Evolutionary conservation across 1,284 basidiomycete species (phyloP), one percentile per base, ranked within the genome.

Genomic region (Melanopsichium pennsylvanicum): DNA sequence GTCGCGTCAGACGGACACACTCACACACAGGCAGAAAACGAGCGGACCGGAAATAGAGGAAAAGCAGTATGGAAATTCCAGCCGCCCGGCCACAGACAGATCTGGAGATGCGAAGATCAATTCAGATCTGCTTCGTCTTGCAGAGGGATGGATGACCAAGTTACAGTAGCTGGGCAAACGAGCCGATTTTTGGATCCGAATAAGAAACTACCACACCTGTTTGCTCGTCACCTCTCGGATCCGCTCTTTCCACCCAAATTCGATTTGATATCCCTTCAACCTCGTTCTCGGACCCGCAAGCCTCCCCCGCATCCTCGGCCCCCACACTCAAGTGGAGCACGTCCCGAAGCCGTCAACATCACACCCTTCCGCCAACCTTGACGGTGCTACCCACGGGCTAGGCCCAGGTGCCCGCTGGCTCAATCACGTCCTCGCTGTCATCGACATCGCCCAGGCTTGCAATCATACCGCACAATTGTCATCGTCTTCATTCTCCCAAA

Each of bases 211-310:
- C 22, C 34, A 22, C 42, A 12, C 27, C 27, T 29, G n/a, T 22
- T 27, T 47, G 49, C 39, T 52, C 60, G 37, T 49, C 60, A 63
- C 37, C 60, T 56, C 40, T 63, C 60, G 60, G 60, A 63, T 63
- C 60, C 60, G 60, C 60, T 41, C 60, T 56, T 40, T 31, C 26
- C 37, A 42, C 29, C 22, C 34, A 40, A 43, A 50, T 43, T 45
- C 34, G 46, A 56, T 48, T 51, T 61, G 31, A n/a, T n/a, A n/a
- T n/a, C n/a, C n/a, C 43, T 8, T 40, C 50, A 43, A 45, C n/a
- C 42, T 21, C 49, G 29, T 49, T 61, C 46, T 55, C 58, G 58
- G 58, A 61, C 36, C 58, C 58, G 59, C 59, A 46, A 41, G 22
- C 35, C 52, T 36, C 37, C 54, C 45, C 60, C 37, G 54, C 60